Base-by-base conservation (phyloP, 257 asterid species). In the Capsicum pubescens region DNA sequence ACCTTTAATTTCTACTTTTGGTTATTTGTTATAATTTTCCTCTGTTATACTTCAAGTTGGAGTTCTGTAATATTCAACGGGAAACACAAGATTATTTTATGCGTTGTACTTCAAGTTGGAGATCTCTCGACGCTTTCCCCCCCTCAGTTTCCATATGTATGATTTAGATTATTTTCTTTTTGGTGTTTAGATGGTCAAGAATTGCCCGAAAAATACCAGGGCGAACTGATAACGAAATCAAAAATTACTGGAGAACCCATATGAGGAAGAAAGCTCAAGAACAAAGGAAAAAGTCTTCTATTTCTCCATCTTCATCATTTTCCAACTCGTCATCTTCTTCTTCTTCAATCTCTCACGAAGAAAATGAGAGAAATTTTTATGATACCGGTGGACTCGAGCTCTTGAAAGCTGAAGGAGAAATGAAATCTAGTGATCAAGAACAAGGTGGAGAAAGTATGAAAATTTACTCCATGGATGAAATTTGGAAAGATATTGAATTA, bases 161-260 rank as follows among this genome's bases (percentile, higher is more conserved):
- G 12, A 56, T 58, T 12, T 35, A 16, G 0, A n/a, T 0, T 9
- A 32, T 5, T 35, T 84, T 9, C 3, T 10, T 68, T 6, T 72
- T 44, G 12, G 36, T 70, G 7, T 82, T 85, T 80, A 95, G 99
- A 86, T 95, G 99, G 99, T 95, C 99, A 17, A 93, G 91, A 88
- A 95, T 95, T 83, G 99, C 99, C 3, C 88, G 91, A 21, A 95
- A 93, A 84, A 69, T 95, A 80, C 98, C 99, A 2, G 99, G 99
- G 8, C 94, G 99, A 86, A 95, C 99, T 0, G 99, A 95, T 80
- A 95, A 95, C 74, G 98, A 95, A 86, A 95, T 95, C 82, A 95
- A 95, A 86, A 95, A 95, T 84, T 95, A 95, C 35, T 94, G 99
- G 99, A 90, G 99, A 44, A 95, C 98, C 3, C 94, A 92, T 86